Evolutionary conservation across 257 asterid species (phyloP).

Genomic region (Primulina huaijiensis): DNA sequence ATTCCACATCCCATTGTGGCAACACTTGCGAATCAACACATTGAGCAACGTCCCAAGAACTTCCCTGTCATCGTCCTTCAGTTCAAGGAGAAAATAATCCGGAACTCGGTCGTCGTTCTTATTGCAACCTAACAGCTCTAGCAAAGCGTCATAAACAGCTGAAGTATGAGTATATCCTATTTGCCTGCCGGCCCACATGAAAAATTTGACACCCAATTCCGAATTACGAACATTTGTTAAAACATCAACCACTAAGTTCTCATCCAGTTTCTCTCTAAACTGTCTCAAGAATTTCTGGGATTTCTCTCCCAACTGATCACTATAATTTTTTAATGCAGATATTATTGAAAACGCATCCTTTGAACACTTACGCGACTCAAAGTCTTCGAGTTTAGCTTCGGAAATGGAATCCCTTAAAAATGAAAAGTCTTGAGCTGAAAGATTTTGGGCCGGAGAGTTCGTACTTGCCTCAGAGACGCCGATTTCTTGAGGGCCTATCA

Average conservation of each 20-base stretch:
- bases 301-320: slow-evolving; percentile 66
- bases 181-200: slow-evolving; percentile 95
- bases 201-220: slow-evolving; percentile 77
- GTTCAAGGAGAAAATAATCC: slow-evolving; percentile 47
- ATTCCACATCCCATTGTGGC: slow-evolving; percentile 81
- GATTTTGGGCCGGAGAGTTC: slow-evolving; percentile 23
- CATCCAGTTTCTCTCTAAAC: slow-evolving; percentile 67
- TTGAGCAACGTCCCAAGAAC: slow-evolving; percentile 77
- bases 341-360: slow-evolving; percentile 48
- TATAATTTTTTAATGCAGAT: slow-evolving; percentile 34
- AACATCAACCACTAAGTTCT: slow-evolving; percentile 65
- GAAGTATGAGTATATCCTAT: slow-evolving; percentile 73
- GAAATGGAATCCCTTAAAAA: slow-evolving; percentile 49
- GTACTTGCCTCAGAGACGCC: slow-evolving; percentile 26
- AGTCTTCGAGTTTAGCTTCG: slow-evolving; percentile 34
- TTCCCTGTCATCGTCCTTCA: slow-evolving; percentile 60
- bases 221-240: slow-evolving; percentile 49
- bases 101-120: slow-evolving; percentile 36
- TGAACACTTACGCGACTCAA: slow-evolving; percentile 42
- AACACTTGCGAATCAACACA: slow-evolving; percentile 70
- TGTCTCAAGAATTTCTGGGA: slow-evolving; percentile 71
- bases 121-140: slow-evolving; percentile 51
- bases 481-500: slow-evolving; percentile 34
- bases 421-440: slow-evolving; percentile 50
- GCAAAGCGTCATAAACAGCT: slow-evolving; percentile 62